Conservation (phyloP, 2,329 filamentous ascomycete genomes). For the Davidsoniella virescens region DNA sequence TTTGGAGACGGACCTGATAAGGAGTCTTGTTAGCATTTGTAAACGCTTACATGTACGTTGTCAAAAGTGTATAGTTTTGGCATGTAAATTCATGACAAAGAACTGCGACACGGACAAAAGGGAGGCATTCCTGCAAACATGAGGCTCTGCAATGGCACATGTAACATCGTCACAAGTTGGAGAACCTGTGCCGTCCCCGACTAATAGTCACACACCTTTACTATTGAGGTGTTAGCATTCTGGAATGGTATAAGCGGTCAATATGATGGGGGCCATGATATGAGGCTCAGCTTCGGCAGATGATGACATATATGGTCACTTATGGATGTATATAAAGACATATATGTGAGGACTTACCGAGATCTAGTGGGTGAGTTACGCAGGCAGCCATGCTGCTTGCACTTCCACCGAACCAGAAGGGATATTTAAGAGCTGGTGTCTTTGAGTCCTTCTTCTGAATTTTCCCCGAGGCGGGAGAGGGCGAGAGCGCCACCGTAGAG, state of each 20-base stretch:
- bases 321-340: background rate
- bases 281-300: no score
- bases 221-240: conserved; percentile 21
- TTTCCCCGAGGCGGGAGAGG: background rate
- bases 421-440: conserved; percentile 39
- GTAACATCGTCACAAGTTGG: no score
- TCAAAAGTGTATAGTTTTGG: background rate
- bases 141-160: conserved; percentile 5
- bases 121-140: conserved; percentile 3
- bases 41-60: background rate
- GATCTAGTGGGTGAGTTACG: conserved; percentile 84
- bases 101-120: background rate
- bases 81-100: conserved; percentile 1
- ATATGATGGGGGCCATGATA: no score
- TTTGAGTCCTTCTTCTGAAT: conserved; percentile 15
- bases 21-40: conserved; percentile 1
- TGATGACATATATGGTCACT: background rate
- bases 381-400: conserved; percentile 81
- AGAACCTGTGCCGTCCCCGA: no score
- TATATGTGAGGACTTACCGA: conserved; percentile 42
- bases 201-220: conserved; percentile 28
- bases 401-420: conserved; percentile 94
- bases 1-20: conserved; percentile 70
- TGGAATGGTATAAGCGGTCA: conserved; percentile 13
- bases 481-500: background rate